phyloP scores from a whole-genome alignment of 2,329 filamentous ascomycete species.

The Thielaviopsis populi region DNA sequence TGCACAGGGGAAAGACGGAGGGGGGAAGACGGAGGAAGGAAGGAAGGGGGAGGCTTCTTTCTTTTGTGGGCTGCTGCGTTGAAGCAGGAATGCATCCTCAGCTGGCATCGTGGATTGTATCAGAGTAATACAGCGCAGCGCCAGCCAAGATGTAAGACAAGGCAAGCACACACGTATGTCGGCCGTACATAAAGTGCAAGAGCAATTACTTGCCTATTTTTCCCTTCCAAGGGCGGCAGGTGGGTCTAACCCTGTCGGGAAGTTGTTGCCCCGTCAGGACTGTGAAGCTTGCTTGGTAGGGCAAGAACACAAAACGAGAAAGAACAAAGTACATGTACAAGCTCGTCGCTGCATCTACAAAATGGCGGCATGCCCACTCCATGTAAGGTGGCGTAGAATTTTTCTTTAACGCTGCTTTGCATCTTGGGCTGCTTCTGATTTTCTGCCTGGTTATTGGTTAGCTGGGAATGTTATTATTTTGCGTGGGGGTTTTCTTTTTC shows the following conservation, averaged over 20 bases:
- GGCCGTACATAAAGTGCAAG: neutral
- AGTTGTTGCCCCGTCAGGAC: neutral
- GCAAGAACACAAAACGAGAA: neutral
- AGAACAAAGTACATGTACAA: neutral
- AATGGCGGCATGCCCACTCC: neutral
- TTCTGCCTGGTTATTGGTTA: no score
- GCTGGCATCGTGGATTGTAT: neutral
- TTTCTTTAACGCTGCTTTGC: no score
- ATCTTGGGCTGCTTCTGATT: no score
- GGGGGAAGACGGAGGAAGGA: no score
- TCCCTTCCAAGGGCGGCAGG: neutral
- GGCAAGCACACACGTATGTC: neutral
- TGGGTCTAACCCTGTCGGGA: neutral
- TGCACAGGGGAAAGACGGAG: neutral
- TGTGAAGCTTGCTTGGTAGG: neutral
- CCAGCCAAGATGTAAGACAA: neutral
- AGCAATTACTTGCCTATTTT: neutral
- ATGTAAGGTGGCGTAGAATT: neutral
- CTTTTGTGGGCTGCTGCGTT: neutral
- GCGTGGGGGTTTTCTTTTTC: no score
- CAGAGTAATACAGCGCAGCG: neutral
- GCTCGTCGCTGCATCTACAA: neutral
- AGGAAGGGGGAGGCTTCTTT: neutral
- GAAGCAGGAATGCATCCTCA: neutral
- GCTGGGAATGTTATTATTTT: no score